Percentiles rank a stretch among this genome's conserved stretches.
Conservation (phyloP, 192 early-diverging fungal genomes). For the Cetraspora pellucida region DNA sequence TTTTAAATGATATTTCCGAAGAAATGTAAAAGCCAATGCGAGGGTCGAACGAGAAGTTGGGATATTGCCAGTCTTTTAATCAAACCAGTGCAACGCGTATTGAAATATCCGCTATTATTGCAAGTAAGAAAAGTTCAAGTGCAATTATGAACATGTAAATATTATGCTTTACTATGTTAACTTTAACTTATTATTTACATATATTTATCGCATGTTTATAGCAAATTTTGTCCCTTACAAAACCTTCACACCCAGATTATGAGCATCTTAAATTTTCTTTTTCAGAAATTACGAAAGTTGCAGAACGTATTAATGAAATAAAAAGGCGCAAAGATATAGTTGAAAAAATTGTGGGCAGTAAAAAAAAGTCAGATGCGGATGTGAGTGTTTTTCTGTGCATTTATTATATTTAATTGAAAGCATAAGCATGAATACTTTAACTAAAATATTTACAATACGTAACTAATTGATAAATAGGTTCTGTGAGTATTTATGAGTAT, state of each 20-base stretch:
- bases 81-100: conserved; percentile 96
- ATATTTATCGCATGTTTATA: conserved; percentile 24
- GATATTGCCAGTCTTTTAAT: conserved; percentile 89
- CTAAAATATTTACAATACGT: background rate
- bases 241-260: conserved; percentile 58
- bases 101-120: conserved; percentile 93
- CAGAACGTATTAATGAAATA: conserved; percentile 82
- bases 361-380: conserved; percentile 68
- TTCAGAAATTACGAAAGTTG: conserved; percentile 62
- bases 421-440: background rate
- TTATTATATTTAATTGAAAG: background rate
- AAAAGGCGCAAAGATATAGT: conserved; percentile 87
- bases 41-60: conserved; percentile 84
- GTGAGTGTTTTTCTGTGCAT: conserved; percentile 45
- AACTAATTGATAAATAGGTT: background rate
- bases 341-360: conserved; percentile 78
- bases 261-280: conserved; percentile 53
- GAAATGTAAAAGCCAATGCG: conserved; percentile 61
- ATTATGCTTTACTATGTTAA: background rate
- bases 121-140: conserved; percentile 47
- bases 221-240: conserved; percentile 61
- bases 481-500: conserved; percentile 5
- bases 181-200: conserved; percentile 27
- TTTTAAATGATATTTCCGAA: conserved; percentile 41
- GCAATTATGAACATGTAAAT: background rate